Evolutionary conservation across 768 basidiomycete species (phyloP).

Genomic region (Trametes meyenii): DNA sequence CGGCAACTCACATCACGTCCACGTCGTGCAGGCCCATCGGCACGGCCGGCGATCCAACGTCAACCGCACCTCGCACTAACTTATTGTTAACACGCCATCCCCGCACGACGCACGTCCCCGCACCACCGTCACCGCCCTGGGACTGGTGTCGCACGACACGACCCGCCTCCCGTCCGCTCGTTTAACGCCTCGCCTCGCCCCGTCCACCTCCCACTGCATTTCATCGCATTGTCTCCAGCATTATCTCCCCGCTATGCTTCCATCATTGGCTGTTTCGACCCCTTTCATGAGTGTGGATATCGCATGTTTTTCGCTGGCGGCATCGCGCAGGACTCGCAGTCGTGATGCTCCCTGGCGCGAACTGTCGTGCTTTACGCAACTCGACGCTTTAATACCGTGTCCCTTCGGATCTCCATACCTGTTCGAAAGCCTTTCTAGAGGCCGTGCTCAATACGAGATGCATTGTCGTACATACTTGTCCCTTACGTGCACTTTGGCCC

Average conservation of each 20-base stretch:
- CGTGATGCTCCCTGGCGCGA: background rate
- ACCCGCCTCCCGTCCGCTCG: slow-evolving; percentile 36
- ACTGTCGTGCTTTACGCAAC: slow-evolving; percentile 10
- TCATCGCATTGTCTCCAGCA: slow-evolving; percentile 14
- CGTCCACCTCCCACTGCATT: background rate
- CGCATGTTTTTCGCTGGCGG: background rate
- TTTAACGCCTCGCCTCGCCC: slow-evolving; percentile 18
- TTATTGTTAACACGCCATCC: slow-evolving; percentile 1
- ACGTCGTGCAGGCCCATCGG: slow-evolving; percentile 14
- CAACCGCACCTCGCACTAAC: slow-evolving; percentile 25
- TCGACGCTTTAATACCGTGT: slow-evolving; percentile 13
- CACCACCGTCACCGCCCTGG: slow-evolving; percentile 8
- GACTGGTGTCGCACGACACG: slow-evolving; percentile 26
- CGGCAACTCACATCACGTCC: slow-evolving; percentile 14
- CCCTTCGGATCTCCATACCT: slow-evolving; percentile 18
- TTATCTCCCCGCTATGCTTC: slow-evolving; percentile 3
- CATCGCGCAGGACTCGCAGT: slow-evolving; percentile 1
- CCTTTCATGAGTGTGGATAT: slow-evolving; percentile 15
- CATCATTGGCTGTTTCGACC: background rate
- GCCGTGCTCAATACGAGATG: slow-evolving; percentile 16
- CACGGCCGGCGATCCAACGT: slow-evolving; percentile 20
- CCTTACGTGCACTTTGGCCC: background rate
- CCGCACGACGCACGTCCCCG: slow-evolving; percentile 9
- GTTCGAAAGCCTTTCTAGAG: slow-evolving; percentile 10
- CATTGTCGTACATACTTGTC: slow-evolving; percentile 16